Percentiles rank a stretch among this genome's conserved stretches.
Evolutionary conservation across 441 rosid genomes (phyloP).

Genomic region (Adansonia grandidieri): DNA sequence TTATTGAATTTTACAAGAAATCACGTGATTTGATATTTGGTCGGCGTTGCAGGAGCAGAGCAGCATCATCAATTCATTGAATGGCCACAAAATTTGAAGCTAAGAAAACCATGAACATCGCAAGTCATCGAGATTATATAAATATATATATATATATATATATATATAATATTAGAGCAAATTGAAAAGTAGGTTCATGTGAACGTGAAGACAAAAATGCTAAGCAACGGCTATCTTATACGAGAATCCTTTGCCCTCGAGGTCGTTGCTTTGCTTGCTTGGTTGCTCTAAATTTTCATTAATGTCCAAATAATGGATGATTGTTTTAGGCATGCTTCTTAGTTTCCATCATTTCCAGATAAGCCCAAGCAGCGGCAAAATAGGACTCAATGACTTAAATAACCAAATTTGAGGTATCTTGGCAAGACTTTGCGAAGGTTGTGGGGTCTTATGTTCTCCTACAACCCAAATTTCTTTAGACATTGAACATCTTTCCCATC

Average conservation of each 20-base stretch:
- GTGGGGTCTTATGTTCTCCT: slow-evolving; percentile 2
- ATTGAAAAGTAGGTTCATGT: slow-evolving; percentile 41
- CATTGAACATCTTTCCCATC: too few relatives aligned
- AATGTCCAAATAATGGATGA: too few relatives aligned
- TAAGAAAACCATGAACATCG: slow-evolving; percentile 37
- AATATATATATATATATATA: neutral
- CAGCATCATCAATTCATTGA: neutral
- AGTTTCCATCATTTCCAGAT: neutral
- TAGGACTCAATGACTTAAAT: neutral
- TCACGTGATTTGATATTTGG: neutral
- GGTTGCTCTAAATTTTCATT: too few relatives aligned
- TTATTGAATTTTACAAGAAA: neutral
- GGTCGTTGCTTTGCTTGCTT: too few relatives aligned
- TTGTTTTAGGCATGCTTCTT: neutral
- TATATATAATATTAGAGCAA: neutral
- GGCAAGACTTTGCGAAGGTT: neutral
- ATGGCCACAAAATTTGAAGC: neutral
- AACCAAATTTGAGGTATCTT: neutral
- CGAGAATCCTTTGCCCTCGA: too few relatives aligned
- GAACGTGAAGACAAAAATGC: slow-evolving; percentile 4
- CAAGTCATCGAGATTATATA: slow-evolving; percentile 7
- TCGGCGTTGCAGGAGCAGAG: neutral
- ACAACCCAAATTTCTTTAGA: neutral
- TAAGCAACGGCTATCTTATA: neutral
- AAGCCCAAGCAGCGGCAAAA: neutral